A percentile compares a stretch with the other conserved stretches of the same genome.
Conservation (phyloP, 176 grass and related monocot genomes). For the Oryza glumipatula region DNA sequence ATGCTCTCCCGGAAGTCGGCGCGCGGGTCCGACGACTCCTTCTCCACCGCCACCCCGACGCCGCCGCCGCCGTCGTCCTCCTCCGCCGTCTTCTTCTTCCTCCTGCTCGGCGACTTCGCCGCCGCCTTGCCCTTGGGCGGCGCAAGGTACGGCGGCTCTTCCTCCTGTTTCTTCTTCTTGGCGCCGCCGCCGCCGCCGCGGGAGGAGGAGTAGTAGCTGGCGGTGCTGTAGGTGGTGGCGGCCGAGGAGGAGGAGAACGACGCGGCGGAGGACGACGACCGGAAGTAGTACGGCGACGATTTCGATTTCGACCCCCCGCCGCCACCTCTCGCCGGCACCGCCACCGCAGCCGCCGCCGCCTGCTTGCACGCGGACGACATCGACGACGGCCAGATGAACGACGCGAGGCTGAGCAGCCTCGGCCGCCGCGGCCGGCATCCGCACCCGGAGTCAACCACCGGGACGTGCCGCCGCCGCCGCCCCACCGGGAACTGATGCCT, state of each 20-base stretch:
- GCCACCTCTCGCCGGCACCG: not conserved
- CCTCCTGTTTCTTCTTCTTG: not conserved
- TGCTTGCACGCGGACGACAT: not conserved
- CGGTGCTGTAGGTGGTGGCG: constrained; percentile 31
- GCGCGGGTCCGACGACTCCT: constrained; percentile 88
- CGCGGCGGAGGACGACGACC: constrained; percentile 36
- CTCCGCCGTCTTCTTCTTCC: constrained; percentile 24
- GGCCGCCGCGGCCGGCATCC: constrained; percentile 51
- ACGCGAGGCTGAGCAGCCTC: constrained; percentile 44
- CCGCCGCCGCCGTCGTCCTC: not conserved
- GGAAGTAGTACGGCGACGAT: constrained; percentile 6
- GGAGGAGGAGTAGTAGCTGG: constrained; percentile 10
- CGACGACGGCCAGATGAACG: constrained; percentile 44
- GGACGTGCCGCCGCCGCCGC: constrained; percentile 42
- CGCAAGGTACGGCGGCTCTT: no score
- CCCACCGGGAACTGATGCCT: constrained; percentile 48
- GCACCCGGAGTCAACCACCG: constrained; percentile 56
- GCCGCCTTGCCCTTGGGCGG: not conserved
- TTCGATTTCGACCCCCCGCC: no score
- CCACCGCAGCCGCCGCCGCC: not conserved
- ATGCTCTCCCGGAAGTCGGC: constrained; percentile 89
- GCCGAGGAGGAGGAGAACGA: constrained; percentile 44
- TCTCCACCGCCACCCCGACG: constrained; percentile 91
- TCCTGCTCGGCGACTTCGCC: not conserved
- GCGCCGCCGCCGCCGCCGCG: not conserved